Evolutionary conservation across 2,329 filamentous ascomycete genomes (phyloP).

Genomic region (Dendryphion nanum): DNA sequence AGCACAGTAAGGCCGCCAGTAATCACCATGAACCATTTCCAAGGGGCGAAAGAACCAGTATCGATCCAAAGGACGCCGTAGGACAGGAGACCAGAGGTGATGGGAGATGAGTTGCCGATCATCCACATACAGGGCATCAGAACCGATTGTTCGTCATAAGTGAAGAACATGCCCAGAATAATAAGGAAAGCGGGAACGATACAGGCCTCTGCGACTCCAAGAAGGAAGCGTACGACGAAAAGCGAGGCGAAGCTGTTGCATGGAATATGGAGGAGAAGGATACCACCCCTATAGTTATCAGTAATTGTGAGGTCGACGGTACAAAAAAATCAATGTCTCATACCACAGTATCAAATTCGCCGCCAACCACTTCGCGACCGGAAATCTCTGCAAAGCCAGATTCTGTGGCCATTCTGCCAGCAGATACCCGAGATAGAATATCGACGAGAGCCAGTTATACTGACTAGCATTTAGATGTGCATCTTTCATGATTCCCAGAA

Average conservation of each 20-base stretch:
- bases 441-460: background rate
- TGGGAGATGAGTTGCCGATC: background rate
- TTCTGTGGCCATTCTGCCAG: background rate
- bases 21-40: background rate
- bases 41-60: background rate
- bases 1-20: background rate
- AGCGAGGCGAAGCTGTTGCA: background rate
- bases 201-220: background rate
- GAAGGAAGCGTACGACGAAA: background rate
- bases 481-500: background rate
- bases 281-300: background rate
- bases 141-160: background rate
- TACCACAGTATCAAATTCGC: background rate
- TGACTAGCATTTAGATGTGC: background rate
- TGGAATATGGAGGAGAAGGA: background rate
- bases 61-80: background rate
- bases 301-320: no score
- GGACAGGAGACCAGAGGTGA: background rate
- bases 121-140: background rate
- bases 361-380: background rate
- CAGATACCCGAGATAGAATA: background rate
- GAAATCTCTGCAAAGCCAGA: background rate
- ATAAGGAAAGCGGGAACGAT: background rate
- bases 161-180: background rate
- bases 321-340: background rate